phyloP scores from a whole-genome alignment of 2,329 filamentous ascomycete species.

The Trichoderma endophyticum region DNA sequence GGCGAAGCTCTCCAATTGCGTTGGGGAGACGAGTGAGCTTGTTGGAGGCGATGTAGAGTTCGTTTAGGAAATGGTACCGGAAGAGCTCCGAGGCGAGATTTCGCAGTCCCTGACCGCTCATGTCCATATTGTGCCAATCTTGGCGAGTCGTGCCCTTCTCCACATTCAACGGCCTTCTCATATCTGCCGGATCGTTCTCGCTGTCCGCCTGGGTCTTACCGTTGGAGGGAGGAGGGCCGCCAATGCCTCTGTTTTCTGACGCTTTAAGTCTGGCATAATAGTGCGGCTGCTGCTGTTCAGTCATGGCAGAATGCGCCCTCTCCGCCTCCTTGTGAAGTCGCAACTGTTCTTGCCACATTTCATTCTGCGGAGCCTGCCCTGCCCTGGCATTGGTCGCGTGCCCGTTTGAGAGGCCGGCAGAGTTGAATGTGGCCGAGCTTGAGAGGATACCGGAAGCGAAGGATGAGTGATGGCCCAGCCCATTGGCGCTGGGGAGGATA shows the following conservation, averaged over 20 bases:
- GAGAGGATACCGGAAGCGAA: slow-evolving; percentile 49
- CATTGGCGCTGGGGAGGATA: slow-evolving; percentile 51
- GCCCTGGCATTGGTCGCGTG: slow-evolving; percentile 47
- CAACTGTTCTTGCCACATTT: slow-evolving; percentile 87
- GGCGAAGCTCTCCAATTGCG: slow-evolving; percentile 76
- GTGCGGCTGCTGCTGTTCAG: slow-evolving; percentile 61
- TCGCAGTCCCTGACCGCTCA: slow-evolving; percentile 91
- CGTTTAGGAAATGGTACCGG: slow-evolving; percentile 82
- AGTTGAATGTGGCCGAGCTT: slow-evolving; percentile 59
- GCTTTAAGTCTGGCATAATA: slow-evolving; percentile 72
- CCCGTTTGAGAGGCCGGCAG: slow-evolving; percentile 55
- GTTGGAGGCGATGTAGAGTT: slow-evolving; percentile 92
- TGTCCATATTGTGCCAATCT: slow-evolving; percentile 89
- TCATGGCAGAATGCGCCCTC: slow-evolving; percentile 69
- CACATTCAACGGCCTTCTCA: slow-evolving; percentile 61
- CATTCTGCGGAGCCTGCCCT: slow-evolving; percentile 52
- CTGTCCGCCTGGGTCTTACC: slow-evolving; percentile 47
- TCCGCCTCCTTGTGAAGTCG: slow-evolving; percentile 75
- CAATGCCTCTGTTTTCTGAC: slow-evolving; percentile 65
- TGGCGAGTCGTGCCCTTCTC: slow-evolving; percentile 67
- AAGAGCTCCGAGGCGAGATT: slow-evolving; percentile 79
- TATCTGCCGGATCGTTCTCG: slow-evolving; percentile 55
- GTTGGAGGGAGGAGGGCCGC: slow-evolving; percentile 49
- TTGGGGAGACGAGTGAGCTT: slow-evolving; percentile 77
- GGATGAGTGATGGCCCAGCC: slow-evolving; percentile 44